Conservation (phyloP, 169 alveolate species). For the Plasmodium relictum region DNA sequence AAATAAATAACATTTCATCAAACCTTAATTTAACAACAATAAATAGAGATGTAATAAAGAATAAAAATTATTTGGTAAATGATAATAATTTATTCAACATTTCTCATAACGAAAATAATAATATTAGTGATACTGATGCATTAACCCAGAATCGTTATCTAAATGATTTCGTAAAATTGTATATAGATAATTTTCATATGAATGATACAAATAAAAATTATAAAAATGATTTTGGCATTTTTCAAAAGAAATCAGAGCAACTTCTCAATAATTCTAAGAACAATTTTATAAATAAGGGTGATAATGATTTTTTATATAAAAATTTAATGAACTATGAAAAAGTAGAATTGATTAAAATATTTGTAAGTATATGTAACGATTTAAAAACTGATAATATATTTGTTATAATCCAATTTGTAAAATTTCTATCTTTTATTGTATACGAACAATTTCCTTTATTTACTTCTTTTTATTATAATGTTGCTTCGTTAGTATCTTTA, state of each 20-base stretch:
- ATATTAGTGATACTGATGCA: too few relatives aligned
- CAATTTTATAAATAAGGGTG: neutral
- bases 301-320: conserved; percentile 12
- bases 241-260: neutral
- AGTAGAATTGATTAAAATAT: conserved; percentile 45
- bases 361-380: conserved; percentile 47
- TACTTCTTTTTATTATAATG: conserved; percentile 46
- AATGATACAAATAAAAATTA: conserved; percentile 6
- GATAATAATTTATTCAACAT: neutral
- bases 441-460: conserved; percentile 68
- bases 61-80: neutral
- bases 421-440: conserved; percentile 64
- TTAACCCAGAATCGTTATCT: conserved; percentile 9
- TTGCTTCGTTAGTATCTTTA: conserved; percentile 35
- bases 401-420: conserved; percentile 41
- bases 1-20: neutral
- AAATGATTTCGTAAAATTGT: conserved; percentile 55
- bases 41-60: neutral
- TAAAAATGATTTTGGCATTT: neutral
- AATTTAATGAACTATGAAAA: conserved; percentile 57
- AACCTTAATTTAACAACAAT: neutral
- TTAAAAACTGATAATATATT: conserved; percentile 67
- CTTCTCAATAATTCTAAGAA: neutral
- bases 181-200: conserved; percentile 16
- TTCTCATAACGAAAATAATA: neutral